These are phyloP conservation scores for Dalechampia spathulata DNA, from an alignment of 441 rosid genomes.

Conservation along the genomic window DNA sequence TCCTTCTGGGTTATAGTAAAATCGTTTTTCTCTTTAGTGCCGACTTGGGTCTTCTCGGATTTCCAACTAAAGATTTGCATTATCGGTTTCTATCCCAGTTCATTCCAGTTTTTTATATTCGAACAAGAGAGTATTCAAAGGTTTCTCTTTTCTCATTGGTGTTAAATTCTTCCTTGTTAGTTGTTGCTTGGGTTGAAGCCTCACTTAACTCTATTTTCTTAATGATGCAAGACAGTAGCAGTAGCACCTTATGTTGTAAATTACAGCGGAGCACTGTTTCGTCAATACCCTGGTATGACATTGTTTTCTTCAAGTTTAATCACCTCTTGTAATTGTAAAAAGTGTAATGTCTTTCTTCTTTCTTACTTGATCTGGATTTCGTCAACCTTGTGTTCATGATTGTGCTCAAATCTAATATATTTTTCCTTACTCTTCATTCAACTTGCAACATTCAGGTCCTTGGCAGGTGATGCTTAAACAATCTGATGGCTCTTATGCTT, in stretches of 20 bases:
- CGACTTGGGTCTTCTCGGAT: slow-evolving; percentile 87
- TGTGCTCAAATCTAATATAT: neutral
- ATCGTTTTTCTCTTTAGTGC: slow-evolving; percentile 50
- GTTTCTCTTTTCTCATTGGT: slow-evolving; percentile 29
- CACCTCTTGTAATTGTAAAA: neutral
- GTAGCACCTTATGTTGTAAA: slow-evolving; percentile 81
- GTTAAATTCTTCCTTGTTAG: slow-evolving; percentile 1
- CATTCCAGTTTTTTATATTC: slow-evolving; percentile 70
- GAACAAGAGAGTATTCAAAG: slow-evolving; percentile 93
- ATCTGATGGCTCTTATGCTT: slow-evolving; percentile 76
- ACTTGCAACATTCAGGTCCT: slow-evolving; percentile 50
- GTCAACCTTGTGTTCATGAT: neutral
- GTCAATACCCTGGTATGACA: slow-evolving; percentile 76
- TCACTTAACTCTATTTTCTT: slow-evolving; percentile 23
- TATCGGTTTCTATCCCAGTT: slow-evolving; percentile 89
- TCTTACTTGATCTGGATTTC: neutral
- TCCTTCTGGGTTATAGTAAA: slow-evolving; percentile 13
- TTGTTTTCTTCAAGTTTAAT: neutral
- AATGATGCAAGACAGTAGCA: slow-evolving; percentile 67
- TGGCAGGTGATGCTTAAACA: slow-evolving; percentile 99
- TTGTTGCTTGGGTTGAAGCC: slow-evolving; percentile 14
- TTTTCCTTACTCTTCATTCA: neutral
- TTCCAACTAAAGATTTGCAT: slow-evolving; percentile 90
- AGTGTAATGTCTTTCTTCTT: neutral
- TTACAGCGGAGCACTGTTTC: slow-evolving; percentile 87